These are phyloP conservation scores for Selaginella moellendorffii DNA, from an alignment of 75 land plant genomes.

Conservation along the genomic window DNA sequence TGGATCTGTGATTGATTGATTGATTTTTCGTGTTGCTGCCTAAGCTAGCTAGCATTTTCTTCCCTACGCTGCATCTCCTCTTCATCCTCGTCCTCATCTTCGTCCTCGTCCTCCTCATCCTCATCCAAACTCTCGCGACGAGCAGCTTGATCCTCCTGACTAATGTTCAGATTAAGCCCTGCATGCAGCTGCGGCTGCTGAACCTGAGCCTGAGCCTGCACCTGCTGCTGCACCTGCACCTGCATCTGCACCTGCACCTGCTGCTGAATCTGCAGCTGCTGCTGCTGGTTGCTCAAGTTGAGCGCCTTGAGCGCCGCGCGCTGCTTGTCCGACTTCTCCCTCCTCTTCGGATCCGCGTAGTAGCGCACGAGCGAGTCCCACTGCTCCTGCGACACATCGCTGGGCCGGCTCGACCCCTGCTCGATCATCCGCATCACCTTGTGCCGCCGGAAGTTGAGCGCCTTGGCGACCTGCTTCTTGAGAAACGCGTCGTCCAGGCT, in stretches of 20 bases:
- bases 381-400: neutral
- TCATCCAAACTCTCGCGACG: neutral
- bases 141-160: neutral
- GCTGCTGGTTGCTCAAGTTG: too few relatives aligned
- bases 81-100: too few relatives aligned
- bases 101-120: neutral
- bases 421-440: constrained; percentile 3
- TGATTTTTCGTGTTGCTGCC: too few relatives aligned
- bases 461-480: constrained; percentile 3
- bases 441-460: constrained; percentile 1
- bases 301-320: constrained; percentile 7
- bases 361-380: neutral
- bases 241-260: too few relatives aligned
- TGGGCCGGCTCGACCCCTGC: neutral
- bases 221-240: too few relatives aligned
- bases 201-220: too few relatives aligned
- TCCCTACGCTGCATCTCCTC: too few relatives aligned
- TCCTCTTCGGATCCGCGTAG: neutral
- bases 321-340: constrained; percentile 6
- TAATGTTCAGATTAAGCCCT: neutral
- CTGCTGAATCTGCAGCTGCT: too few relatives aligned
- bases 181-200: neutral
- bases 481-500: neutral
- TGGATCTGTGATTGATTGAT: too few relatives aligned
- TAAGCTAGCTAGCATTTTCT: too few relatives aligned